Conservation (phyloP, 2,329 filamentous ascomycete species). For the Microdochium nivale region DNA sequence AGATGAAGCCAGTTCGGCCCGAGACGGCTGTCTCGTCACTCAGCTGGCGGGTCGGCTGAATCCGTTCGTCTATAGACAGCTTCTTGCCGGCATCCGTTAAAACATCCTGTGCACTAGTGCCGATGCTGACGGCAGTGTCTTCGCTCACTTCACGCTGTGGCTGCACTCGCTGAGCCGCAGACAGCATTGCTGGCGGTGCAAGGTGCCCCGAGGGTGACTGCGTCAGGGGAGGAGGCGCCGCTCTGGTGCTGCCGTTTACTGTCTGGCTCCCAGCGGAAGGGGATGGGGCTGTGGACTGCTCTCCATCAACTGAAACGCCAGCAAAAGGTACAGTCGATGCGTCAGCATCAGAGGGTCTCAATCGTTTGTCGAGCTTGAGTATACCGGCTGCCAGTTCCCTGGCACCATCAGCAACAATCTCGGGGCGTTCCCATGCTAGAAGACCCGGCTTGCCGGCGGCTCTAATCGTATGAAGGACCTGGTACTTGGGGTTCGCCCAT, state of each 20-base stretch:
- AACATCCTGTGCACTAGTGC: conserved; percentile 6
- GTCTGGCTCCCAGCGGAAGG: background rate
- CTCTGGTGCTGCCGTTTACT: background rate
- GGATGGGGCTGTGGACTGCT: background rate
- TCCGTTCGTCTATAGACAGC: background rate
- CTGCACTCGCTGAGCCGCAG: conserved; percentile 9
- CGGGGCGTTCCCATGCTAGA: conserved; percentile 39
- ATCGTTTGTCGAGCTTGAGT: conserved; percentile 25
- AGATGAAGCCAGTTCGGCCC: background rate
- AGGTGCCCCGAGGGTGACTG: background rate
- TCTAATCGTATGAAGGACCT: conserved; percentile 32
- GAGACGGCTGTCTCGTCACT: background rate
- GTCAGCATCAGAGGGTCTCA: conserved; percentile 16
- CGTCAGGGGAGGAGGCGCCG: conserved; percentile 5
- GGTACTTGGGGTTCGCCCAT: conserved; percentile 37
- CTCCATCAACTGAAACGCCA: conserved; percentile 17
- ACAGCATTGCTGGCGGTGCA: conserved; percentile 6
- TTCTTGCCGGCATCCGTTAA: background rate
- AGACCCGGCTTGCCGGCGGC: conserved; percentile 31
- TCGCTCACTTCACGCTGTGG: conserved; percentile 17
- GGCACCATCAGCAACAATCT: conserved; percentile 32
- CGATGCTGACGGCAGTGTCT: conserved; percentile 16
- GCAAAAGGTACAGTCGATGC: conserved; percentile 21
- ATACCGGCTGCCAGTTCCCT: conserved; percentile 30
- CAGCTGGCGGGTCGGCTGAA: background rate